phyloP scores from a whole-genome alignment of 78 protist species.

The Dictyostelium firmibasis region DNA sequence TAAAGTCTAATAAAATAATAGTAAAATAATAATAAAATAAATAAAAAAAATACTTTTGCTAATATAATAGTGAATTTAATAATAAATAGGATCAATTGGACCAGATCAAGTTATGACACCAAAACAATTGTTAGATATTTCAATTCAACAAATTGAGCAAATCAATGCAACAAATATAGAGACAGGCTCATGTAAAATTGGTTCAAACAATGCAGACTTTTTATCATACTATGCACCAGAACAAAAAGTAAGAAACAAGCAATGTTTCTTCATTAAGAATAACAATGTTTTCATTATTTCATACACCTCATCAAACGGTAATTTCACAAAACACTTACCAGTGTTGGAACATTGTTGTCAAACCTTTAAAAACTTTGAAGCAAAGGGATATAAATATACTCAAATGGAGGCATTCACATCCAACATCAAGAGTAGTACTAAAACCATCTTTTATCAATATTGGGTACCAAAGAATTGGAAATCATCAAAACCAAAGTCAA shows the following conservation, averaged over 20 bases:
- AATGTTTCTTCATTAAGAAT: background rate
- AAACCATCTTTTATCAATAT: background rate
- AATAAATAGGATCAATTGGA: background rate
- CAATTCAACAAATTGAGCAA: conserved; percentile 10
- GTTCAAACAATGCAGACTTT: background rate
- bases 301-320: background rate
- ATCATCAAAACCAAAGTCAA: background rate
- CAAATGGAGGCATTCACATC: background rate
- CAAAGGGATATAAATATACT: conserved; percentile 19
- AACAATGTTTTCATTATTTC: background rate
- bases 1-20: background rate
- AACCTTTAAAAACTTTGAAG: background rate
- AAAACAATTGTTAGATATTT: conserved; percentile 15
- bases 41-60: too few relatives aligned
- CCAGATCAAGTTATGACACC: background rate
- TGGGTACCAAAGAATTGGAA: conserved; percentile 8
- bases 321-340: background rate
- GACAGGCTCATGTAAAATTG: background rate
- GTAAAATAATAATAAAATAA: background rate
- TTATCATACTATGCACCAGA: conserved; percentile 1
- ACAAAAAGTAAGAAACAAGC: background rate
- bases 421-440: too few relatives aligned
- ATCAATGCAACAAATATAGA: conserved; percentile 1
- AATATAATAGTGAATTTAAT: too few relatives aligned
- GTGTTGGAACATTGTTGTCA: background rate